These are phyloP conservation scores for Rhodotorula glutinis DNA, from an alignment of 1,284 basidiomycete genomes.

Conservation along the genomic window DNA sequence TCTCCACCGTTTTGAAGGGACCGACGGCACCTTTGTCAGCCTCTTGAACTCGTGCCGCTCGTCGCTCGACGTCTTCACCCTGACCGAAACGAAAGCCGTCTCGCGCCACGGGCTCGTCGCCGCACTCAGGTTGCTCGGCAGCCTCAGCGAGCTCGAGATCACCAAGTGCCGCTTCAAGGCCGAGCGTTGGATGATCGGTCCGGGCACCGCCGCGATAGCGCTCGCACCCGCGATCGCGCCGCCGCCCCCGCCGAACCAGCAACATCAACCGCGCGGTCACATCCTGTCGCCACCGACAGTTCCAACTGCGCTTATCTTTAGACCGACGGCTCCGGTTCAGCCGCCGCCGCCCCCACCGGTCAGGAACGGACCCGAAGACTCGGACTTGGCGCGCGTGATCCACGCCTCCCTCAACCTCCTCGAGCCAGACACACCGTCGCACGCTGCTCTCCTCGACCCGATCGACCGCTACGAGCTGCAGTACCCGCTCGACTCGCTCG, in stretches of 20 bases:
- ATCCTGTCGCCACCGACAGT: too few species aligned
- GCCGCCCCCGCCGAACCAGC: too few species aligned
- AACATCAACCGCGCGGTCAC: too few species aligned
- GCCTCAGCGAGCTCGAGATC: constrained; percentile 1
- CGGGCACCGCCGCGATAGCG: neutral
- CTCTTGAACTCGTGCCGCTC: neutral
- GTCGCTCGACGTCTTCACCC: neutral
- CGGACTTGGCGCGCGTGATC: too few species aligned
- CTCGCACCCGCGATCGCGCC: too few species aligned
- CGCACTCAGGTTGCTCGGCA: neutral
- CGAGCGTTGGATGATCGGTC: too few species aligned
- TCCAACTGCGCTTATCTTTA: too few species aligned
- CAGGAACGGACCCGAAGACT: neutral
- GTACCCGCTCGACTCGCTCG: constrained; percentile 3
- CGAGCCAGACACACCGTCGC: neutral
- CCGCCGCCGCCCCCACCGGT: too few species aligned
- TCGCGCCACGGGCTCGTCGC: constrained; percentile 2
- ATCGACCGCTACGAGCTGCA: neutral
- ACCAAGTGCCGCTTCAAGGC: neutral
- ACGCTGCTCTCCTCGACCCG: neutral
- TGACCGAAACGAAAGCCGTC: neutral
- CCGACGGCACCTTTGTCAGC: constrained; percentile 2
- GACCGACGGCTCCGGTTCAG: too few species aligned
- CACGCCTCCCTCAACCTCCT: neutral
- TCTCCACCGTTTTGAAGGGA: neutral